Evolutionary conservation across 139 green algal genomes (phyloP).

Genomic region (Diplosphaera chodatii): DNA sequence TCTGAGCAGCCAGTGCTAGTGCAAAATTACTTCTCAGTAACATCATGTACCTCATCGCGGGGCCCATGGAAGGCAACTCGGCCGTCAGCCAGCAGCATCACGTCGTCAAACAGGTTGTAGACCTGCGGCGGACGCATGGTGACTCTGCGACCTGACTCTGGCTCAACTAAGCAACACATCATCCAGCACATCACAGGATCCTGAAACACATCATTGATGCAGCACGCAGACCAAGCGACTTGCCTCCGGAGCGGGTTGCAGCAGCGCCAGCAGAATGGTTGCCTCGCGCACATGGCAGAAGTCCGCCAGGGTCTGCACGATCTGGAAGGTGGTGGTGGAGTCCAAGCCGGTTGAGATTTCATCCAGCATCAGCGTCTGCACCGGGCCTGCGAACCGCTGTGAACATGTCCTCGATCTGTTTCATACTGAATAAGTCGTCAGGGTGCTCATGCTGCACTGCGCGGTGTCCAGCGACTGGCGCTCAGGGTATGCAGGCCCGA

Average conservation of each 20-base stretch:
- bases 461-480: too few relatives aligned
- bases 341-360: constrained; percentile 53
- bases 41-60: constrained; percentile 18
- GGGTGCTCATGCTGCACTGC: too few relatives aligned
- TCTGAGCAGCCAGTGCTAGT: too few relatives aligned
- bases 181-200: too few relatives aligned
- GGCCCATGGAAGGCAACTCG: constrained; percentile 28
- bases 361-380: constrained; percentile 38
- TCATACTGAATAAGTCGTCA: too few relatives aligned
- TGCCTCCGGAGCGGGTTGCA: constrained; percentile 37
- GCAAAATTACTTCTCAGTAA: too few relatives aligned
- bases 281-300: background rate
- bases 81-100: constrained; percentile 29
- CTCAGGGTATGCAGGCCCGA: too few relatives aligned
- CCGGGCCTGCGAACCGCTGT: constrained; percentile 3
- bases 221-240: background rate
- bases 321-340: constrained; percentile 42
- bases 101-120: constrained; percentile 36
- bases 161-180: background rate
- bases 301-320: background rate
- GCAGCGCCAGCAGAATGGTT: constrained; percentile 18
- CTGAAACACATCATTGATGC: background rate
- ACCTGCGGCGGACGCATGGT: background rate
- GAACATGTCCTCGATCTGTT: too few relatives aligned
- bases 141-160: background rate